Conservation (phyloP, 495 filamentous ascomycete genomes). For the Platismatia glauca region DNA sequence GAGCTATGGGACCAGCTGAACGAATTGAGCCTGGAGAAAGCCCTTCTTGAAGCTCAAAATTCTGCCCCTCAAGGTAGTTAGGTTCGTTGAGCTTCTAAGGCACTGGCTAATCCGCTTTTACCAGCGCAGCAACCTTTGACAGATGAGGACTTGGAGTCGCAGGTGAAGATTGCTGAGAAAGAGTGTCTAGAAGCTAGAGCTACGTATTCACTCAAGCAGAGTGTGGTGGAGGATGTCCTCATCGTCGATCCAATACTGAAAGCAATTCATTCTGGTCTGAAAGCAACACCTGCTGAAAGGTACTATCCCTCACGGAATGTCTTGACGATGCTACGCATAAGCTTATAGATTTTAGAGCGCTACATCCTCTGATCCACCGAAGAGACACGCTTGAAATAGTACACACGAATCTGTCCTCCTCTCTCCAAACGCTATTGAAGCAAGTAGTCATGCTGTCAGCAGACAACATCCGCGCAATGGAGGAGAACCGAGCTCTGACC, state of each 20-base stretch:
- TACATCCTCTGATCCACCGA: conserved; percentile 54
- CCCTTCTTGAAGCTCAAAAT: conserved; percentile 45
- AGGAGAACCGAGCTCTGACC: conserved; percentile 54
- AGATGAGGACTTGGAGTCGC: conserved; percentile 41
- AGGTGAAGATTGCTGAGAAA: conserved; percentile 48
- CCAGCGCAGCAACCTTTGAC: conserved; percentile 30
- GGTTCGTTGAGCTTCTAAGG: background rate
- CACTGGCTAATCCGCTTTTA: background rate
- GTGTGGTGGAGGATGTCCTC: conserved; percentile 56
- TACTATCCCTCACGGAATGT: conserved; percentile 27
- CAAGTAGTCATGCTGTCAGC: conserved; percentile 47
- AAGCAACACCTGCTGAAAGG: conserved; percentile 59
- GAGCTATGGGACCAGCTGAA: conserved; percentile 61
- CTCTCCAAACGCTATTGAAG: conserved; percentile 38
- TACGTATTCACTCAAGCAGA: conserved; percentile 54
- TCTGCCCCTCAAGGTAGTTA: background rate
- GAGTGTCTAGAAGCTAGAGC: conserved; percentile 62
- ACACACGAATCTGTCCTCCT: conserved; percentile 47
- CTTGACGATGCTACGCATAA: conserved; percentile 8
- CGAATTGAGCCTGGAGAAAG: conserved; percentile 60
- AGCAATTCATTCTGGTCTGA: conserved; percentile 60
- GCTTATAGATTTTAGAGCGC: conserved; percentile 40
- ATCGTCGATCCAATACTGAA: conserved; percentile 66
- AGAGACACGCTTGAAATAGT: conserved; percentile 56
- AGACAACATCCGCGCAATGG: conserved; percentile 44